Conservation (phyloP, 257 asterid species). For the Ballota nigra region DNA sequence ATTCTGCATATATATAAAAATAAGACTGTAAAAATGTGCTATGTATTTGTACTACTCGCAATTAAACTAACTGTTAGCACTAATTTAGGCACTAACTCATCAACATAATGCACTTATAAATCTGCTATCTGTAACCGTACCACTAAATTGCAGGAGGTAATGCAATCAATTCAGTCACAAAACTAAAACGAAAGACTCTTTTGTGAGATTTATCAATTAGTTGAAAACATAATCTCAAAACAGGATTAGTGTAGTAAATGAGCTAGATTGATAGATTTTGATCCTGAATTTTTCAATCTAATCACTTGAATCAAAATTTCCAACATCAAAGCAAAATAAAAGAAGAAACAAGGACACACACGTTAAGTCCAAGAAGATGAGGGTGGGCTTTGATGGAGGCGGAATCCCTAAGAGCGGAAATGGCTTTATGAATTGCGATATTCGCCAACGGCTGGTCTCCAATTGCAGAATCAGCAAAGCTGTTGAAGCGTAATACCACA, state of each 20-base stretch:
- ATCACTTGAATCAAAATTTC: neutral
- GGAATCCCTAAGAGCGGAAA: slow-evolving; percentile 44
- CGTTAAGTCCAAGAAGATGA: slow-evolving; percentile 60
- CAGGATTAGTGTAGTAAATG: no score
- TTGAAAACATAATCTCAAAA: neutral
- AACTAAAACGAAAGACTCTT: neutral
- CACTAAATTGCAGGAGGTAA: neutral
- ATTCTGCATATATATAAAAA: no score
- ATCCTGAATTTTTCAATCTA: no score
- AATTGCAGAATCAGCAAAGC: slow-evolving; percentile 24
- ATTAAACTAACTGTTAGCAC: no score
- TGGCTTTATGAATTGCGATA: slow-evolving; percentile 61
- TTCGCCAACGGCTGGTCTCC: slow-evolving; percentile 82
- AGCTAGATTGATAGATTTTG: no score
- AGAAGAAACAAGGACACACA: slow-evolving; percentile 7
- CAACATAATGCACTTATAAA: no score
- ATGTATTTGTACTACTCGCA: no score
- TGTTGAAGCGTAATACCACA: slow-evolving; percentile 20
- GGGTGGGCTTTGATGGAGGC: slow-evolving; percentile 67
- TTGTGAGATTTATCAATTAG: neutral
- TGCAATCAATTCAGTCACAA: neutral
- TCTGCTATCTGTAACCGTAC: no score
- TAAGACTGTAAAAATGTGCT: no score
- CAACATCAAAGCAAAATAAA: neutral
- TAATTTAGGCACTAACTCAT: no score